Percentiles rank a stretch among this genome's conserved stretches.
Evolutionary conservation across 2,329 filamentous ascomycete species (phyloP).

Genomic region (Paecilomyces niveus): DNA sequence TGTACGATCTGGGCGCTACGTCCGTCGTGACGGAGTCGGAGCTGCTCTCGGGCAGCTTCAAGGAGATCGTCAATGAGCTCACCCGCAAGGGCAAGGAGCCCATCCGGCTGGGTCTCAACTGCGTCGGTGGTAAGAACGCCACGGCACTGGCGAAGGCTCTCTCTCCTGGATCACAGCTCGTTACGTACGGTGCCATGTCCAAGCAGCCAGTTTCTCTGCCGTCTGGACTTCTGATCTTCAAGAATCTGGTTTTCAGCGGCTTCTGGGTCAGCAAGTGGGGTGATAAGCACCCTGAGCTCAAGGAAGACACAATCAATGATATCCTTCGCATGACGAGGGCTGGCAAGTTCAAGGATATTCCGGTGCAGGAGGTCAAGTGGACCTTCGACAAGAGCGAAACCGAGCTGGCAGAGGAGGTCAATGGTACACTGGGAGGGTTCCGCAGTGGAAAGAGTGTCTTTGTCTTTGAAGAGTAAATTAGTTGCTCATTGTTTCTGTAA

Average conservation of each 20-base stretch:
- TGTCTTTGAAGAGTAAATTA: conserved; percentile 55
- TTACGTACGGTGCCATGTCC: conserved; percentile 95
- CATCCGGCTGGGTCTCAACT: conserved; percentile 78
- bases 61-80: conserved; percentile 53
- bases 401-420: conserved; percentile 64
- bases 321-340: conserved; percentile 67
- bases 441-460: conserved; percentile 86
- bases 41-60: conserved; percentile 38
- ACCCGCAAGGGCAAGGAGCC: conserved; percentile 65
- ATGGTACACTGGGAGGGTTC: conserved; percentile 77
- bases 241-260: conserved; percentile 78
- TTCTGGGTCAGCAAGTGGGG: conserved; percentile 96
- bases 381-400: conserved; percentile 68
- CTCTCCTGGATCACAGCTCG: conserved; percentile 61
- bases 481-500: conserved; percentile 1
- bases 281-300: conserved; percentile 63
- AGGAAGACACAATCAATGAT: conserved; percentile 75
- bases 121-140: conserved; percentile 83
- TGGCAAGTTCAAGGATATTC: conserved; percentile 75
- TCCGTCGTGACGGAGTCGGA: conserved; percentile 57
- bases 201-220: conserved; percentile 77
- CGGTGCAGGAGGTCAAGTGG: conserved; percentile 78
- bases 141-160: conserved; percentile 71
- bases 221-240: conserved; percentile 85
- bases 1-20: conserved; percentile 56